Percentiles rank a stretch among this genome's conserved stretches.
Evolutionary conservation across 495 filamentous ascomycete genomes (phyloP).

Genomic region (Thermochaetoides thermophila): DNA sequence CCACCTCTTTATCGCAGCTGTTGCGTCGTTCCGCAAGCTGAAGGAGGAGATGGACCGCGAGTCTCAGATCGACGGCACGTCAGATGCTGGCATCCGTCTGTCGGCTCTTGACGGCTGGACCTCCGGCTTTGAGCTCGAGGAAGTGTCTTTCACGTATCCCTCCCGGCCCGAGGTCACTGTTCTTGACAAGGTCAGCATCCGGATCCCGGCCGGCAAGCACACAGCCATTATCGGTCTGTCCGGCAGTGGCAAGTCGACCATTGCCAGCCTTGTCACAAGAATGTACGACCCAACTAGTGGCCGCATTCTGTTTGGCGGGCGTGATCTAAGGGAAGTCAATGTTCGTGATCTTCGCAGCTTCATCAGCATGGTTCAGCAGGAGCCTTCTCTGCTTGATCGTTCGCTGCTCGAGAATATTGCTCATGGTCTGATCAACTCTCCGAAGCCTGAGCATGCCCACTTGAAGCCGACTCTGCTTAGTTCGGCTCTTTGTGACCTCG

Average conservation of each 20-base stretch:
- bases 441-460: slow-evolving; percentile 25
- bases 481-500: slow-evolving; percentile 4
- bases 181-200: slow-evolving; percentile 61
- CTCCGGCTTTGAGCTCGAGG: slow-evolving; percentile 59
- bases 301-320: slow-evolving; percentile 35
- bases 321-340: slow-evolving; percentile 40
- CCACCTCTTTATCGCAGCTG: slow-evolving; percentile 42
- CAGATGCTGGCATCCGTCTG: slow-evolving; percentile 45
- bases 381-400: slow-evolving; percentile 46
- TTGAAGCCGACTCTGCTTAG: slow-evolving; percentile 12
- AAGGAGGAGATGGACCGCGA: slow-evolving; percentile 35
- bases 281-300: slow-evolving; percentile 32
- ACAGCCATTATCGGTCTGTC: slow-evolving; percentile 50
- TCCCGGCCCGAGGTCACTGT: slow-evolving; percentile 74
- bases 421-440: slow-evolving; percentile 46
- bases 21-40: slow-evolving; percentile 38
- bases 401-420: slow-evolving; percentile 58
- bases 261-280: slow-evolving; percentile 45
- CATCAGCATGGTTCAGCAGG: slow-evolving; percentile 52
- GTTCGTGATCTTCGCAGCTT: slow-evolving; percentile 39
- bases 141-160: slow-evolving; percentile 83
- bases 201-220: slow-evolving; percentile 69
- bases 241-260: slow-evolving; percentile 66
- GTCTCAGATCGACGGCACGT: slow-evolving; percentile 64
- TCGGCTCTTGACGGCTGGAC: slow-evolving; percentile 35